phyloP scores from a whole-genome alignment of 805 yeast species.

The Millerozyma miso region DNA sequence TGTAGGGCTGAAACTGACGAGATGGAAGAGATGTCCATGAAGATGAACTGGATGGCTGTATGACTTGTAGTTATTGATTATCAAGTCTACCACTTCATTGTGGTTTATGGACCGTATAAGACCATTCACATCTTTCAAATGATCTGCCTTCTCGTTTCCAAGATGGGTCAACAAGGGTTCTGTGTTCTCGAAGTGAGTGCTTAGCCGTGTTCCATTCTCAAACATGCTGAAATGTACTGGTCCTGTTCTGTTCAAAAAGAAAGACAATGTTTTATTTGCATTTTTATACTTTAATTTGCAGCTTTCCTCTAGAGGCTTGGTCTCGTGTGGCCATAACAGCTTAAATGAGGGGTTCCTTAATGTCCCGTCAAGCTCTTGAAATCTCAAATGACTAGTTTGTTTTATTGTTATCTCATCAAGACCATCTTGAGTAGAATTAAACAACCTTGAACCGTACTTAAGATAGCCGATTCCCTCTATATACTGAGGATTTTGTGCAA shows the following conservation, averaged over 20 bases:
- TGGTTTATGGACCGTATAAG: constrained; percentile 7
- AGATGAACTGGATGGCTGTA: constrained; percentile 33
- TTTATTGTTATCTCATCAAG: neutral
- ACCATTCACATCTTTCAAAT: neutral
- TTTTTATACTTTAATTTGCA: constrained; percentile 7
- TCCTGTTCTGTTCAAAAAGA: constrained; percentile 27
- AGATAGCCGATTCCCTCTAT: constrained; percentile 24
- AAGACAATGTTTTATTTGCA: constrained; percentile 24
- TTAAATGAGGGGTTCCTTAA: constrained; percentile 7
- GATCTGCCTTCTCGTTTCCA: neutral
- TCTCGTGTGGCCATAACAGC: constrained; percentile 14
- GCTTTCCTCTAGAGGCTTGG: constrained; percentile 14
- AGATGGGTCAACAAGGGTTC: constrained; percentile 13
- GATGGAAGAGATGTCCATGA: constrained; percentile 31
- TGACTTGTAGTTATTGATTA: constrained; percentile 22
- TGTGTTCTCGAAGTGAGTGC: constrained; percentile 19
- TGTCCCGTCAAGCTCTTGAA: constrained; percentile 20
- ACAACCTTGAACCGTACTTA: constrained; percentile 14
- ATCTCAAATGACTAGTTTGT: constrained; percentile 15
- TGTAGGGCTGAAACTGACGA: constrained; percentile 20
- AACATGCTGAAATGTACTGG: constrained; percentile 24
- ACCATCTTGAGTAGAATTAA: neutral
- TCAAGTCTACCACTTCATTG: constrained; percentile 29
- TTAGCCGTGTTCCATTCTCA: constrained; percentile 13
- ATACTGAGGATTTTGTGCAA: constrained; percentile 23